Evolutionary conservation across 371 early-diverging fungal species (phyloP), one percentile per base, ranked within the genome.

Genomic region (Apophysomyces trapeziformis): DNA sequence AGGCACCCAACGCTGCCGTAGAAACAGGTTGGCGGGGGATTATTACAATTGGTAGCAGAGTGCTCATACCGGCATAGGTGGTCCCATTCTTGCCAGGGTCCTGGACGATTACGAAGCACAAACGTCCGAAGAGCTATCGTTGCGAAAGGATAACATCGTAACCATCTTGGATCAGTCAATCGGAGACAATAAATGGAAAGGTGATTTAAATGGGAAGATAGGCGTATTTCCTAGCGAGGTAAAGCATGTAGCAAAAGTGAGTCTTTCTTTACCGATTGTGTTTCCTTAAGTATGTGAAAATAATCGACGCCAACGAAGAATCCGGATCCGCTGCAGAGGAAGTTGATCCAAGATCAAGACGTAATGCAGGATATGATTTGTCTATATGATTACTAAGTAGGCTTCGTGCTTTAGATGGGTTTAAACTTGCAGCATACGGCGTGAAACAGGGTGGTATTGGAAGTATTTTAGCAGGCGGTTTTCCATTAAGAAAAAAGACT

Each of bases 401-500:
- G 5, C 1, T n/a, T 13, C 41, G 61, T 73, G 13, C 16, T 45
- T 45, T 50, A 50, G 54, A 50, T 5, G 74, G 69, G 0, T 87
- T 89, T 70, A 90, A 82, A 66, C 72, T 90, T 62, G 89, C 90
- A 7, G 89, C 91, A 0, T 92, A 87, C 65, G 93, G 93, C 61
- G 92, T 93, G n/a, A 90, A 90, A 65, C 89, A 90, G 69, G 93
- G 92, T 61, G 93, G 93, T n/a, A 83, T 93, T 63, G 93, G 93
- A 37, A 86, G 90, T 58, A 71, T 93, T 44, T 87, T 93, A 60
- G 90, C 91, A 32, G 91, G 90, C 32, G 90, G 88, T 9, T 80
- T 75, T 45, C 75, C 72, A 21, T 11, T 59, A 16, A 64, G 78
- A 37, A 81, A 78, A 58, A 81, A 81, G 61, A 70, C 78, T 0